Evolutionary conservation across 192 early-diverging fungal species (phyloP), one percentile per base, ranked within the genome.

Genomic region (Paraglomus brasilianum): DNA sequence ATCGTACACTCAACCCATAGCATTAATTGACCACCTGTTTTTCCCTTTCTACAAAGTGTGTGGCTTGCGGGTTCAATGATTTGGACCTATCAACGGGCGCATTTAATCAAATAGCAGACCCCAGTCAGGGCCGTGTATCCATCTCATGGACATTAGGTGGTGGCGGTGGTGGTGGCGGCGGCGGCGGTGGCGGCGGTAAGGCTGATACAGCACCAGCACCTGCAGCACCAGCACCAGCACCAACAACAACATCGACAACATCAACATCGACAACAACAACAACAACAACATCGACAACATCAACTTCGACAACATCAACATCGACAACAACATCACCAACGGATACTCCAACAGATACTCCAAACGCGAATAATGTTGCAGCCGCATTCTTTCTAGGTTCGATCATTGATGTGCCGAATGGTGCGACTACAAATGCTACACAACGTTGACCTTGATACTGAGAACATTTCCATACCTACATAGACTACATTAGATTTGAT

Each of bases 51-150:
- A 49, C 17, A 19, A 49, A 56, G 53, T 56, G 53, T 30, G 19
- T 30, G 9, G 53, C 17, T 30, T 56, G 53, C 4, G 11, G 10
- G 21, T 1, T 5, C 36, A 30, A 30, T 17, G 36, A 30, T 56
- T 30, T 56, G 10, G 53, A 56, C 6, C 53, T 56, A 17, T 56
- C 53, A 11, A 17, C 53, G 1, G 7, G 19, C 11, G 53, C 53
- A 17, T 56, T 56, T 22, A 56, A 56, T 56, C 1, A 1, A 1
- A 56, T 56, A 56, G 53, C 53, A 56, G 53, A 56, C 53, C 53
- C 11, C 4, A 4, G 3, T 17, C 19, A 17, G 11, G 53, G 53
- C 36, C 53, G 53, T 56, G 53, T 56, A 11, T 6, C 53, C 11
- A 56, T 56, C 21, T 1, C 7, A 11, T 56, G 53, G 53, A 21